Base-by-base conservation (phyloP, 2,329 filamentous ascomycete species). In the Zasmidium citrigriseum region DNA sequence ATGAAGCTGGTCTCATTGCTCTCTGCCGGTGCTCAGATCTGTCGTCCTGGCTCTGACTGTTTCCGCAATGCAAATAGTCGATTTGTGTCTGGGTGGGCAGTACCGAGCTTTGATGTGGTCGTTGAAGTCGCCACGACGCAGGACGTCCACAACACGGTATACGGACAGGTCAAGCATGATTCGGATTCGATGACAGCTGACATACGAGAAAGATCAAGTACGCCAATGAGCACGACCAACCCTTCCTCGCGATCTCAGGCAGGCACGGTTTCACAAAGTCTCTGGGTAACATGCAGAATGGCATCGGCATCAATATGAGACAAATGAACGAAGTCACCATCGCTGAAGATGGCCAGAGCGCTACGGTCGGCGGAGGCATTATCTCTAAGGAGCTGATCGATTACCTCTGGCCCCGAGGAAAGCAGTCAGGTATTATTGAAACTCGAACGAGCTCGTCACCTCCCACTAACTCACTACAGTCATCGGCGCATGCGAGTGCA, bases 171-270 rank as follows among this genome's bases (percentile, higher is more conserved):
- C n/a, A n/a, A n/a, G n/a, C n/a, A n/a, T n/a, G n/a, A n/a, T n/a
- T n/a, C n/a, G n/a, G n/a, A n/a, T n/a, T n/a, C n/a, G n/a, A n/a
- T n/a, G n/a, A n/a, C n/a, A n/a, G n/a, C n/a, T 18, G 24, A 50
- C n/a, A 29, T 34, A 18, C 24, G 3, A 21, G 29, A 20, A 29
- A 41, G 21, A 27, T 49, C 46, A 49, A 7, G 21, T 12, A 23
- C 27, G 56, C 56, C 9, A 55, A 59, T 34, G 20, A 45, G 4
- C 34, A 59, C 21, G 25, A 18, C 27, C 27, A 52, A 24, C 52
- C 57, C 12, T 64, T 64, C 41, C 55, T 64, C 21, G 60, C 62
- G 4, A 52, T 60, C 29, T 54, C 60, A 7, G 60, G 62, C 7
- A 57, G 52, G 7, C 60, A 63, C 21, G 60, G 62, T 2, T 52